A percentile compares a stretch with the other conserved stretches of the same genome.
Evolutionary conservation across 305 asterid species (phyloP).

Genomic region (Petunia hybrid): DNA sequence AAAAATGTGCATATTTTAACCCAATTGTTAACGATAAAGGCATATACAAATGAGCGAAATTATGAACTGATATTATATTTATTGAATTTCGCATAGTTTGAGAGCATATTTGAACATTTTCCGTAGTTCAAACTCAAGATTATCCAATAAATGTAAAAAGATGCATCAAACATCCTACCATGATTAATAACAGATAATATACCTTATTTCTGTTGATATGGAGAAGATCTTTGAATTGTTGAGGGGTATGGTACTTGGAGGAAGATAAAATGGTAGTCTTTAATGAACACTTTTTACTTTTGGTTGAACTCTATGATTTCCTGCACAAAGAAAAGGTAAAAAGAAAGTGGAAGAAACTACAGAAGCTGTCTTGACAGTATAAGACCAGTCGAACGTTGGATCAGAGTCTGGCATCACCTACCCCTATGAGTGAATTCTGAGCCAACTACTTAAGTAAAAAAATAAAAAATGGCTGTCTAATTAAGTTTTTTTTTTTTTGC

Average conservation of each 20-base stretch:
- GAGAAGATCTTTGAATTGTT: background rate
- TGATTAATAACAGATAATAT: too few species aligned
- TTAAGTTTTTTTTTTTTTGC: too few species aligned
- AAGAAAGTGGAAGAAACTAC: background rate
- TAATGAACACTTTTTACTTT: conserved; percentile 1
- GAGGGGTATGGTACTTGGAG: background rate
- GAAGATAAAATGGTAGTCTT: background rate
- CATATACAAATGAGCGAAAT: too few species aligned
- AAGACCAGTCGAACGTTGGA: conserved; percentile 24
- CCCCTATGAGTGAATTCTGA: background rate
- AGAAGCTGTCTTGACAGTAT: conserved; percentile 28
- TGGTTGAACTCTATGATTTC: background rate
- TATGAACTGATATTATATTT: too few species aligned
- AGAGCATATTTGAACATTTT: too few species aligned
- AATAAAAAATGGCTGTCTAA: too few species aligned
- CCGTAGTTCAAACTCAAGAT: too few species aligned
- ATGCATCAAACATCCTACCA: too few species aligned
- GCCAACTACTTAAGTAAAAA: background rate
- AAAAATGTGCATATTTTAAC: too few species aligned
- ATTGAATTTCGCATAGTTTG: too few species aligned
- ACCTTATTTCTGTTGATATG: background rate
- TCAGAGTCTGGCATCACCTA: conserved; percentile 20
- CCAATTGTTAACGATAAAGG: too few species aligned
- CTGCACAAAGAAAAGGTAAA: background rate
- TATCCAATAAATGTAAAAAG: too few species aligned